These are phyloP conservation scores for Paecilomyces formosus DNA, from an alignment of 2,329 filamentous ascomycete species.

Conservation along the genomic window DNA sequence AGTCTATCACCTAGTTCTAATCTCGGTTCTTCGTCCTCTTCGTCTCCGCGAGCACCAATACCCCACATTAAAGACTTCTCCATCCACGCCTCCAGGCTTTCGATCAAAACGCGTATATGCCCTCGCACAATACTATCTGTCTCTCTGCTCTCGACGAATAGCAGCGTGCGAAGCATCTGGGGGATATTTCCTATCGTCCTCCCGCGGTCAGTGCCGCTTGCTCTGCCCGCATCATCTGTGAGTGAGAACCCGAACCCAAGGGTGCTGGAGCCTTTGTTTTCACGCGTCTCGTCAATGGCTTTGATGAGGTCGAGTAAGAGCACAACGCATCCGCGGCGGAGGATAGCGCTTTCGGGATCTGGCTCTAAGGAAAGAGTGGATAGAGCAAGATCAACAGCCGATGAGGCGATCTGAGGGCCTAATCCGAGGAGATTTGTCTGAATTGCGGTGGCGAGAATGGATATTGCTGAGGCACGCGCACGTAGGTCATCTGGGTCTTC, in stretches of 20 bases:
- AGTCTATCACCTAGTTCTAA: slow-evolving; percentile 30
- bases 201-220: slow-evolving; percentile 1
- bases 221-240: slow-evolving; percentile 10
- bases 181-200: slow-evolving; percentile 32
- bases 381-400: slow-evolving; percentile 32
- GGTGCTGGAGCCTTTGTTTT: slow-evolving; percentile 17
- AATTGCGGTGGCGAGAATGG: slow-evolving; percentile 34
- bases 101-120: slow-evolving; percentile 31
- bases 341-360: slow-evolving; percentile 29
- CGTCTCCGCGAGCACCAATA: slow-evolving; percentile 18
- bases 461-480: slow-evolving; percentile 35
- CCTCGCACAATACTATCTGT: slow-evolving; percentile 32
- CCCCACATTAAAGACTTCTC: slow-evolving; percentile 36
- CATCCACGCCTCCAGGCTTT: slow-evolving; percentile 36
- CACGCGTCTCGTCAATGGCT: slow-evolving; percentile 28
- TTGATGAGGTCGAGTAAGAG: slow-evolving; percentile 35
- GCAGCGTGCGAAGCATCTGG: slow-evolving; percentile 27
- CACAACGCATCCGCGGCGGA: slow-evolving; percentile 33
- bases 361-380: slow-evolving; percentile 31
- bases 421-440: slow-evolving; percentile 33
- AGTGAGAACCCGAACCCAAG: slow-evolving; percentile 36
- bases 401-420: slow-evolving; percentile 24
- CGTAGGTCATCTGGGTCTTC: slow-evolving; percentile 37
- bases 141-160: slow-evolving; percentile 30
- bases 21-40: slow-evolving; percentile 11